Percentiles rank a stretch among this genome's conserved stretches.
phyloP scores from a whole-genome alignment of 305 asterid genomes.

The Solanum hybrid region DNA sequence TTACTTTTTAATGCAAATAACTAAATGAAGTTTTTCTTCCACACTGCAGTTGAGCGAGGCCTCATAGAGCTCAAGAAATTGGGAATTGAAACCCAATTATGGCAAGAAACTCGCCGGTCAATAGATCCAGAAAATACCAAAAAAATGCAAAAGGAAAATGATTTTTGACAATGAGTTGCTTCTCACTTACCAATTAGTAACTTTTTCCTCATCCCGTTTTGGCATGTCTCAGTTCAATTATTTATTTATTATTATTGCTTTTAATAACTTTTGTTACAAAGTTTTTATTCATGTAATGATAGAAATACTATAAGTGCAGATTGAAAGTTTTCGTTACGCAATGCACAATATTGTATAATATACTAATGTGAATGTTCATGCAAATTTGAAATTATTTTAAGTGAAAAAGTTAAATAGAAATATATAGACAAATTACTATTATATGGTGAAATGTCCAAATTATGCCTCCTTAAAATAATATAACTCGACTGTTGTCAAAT shows the following conservation, averaged over 20 bases:
- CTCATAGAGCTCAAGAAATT: constrained; percentile 66
- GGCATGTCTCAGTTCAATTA: not conserved
- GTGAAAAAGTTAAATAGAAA: not conserved
- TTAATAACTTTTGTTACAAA: not conserved
- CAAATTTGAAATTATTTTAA: not conserved
- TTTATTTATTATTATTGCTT: not conserved
- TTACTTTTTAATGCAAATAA: not conserved
- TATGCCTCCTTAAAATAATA: not conserved
- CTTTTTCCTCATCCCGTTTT: not conserved
- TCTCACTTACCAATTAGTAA: not conserved
- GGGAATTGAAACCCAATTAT: constrained; percentile 68
- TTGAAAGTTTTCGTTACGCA: not conserved
- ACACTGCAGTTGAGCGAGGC: constrained; percentile 63
- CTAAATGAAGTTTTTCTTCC: not conserved
- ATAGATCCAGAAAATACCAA: constrained; percentile 43
- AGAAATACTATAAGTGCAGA: not conserved
- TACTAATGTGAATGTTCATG: not conserved
- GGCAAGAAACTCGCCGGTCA: constrained; percentile 66
- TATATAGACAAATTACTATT: not conserved
- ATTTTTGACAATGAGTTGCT: constrained; percentile 25
- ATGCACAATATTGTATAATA: not conserved
- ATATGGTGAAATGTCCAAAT: not conserved
- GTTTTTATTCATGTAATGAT: not conserved
- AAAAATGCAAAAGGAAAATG: constrained; percentile 41
- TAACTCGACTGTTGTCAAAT: not conserved